Base-by-base conservation (phyloP, 305 asterid species). In the Plantago lanceolata region DNA sequence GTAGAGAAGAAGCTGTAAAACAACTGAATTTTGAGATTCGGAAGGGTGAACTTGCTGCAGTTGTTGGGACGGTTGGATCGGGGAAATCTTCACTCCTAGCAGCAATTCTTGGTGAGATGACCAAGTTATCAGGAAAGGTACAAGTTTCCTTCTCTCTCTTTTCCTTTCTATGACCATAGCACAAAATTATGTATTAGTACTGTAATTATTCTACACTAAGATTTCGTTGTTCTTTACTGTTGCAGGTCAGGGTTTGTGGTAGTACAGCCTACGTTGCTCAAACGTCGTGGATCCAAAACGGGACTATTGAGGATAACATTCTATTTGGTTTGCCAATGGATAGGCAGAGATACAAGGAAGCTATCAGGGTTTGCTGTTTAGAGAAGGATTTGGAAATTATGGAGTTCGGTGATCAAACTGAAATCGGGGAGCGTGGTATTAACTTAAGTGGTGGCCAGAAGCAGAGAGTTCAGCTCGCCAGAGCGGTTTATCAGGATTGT, bases 361-460 rank as follows among this genome's bases (percentile, higher is more conserved):
- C 73, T 14, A 67, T 88, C 69, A 71, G 82, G 66, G 95, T 88
- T 57, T 90, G 96, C 65, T 90, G 96, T 83, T 75, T 94, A 79
- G 96, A 88, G 76, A 94, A 87, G 71, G 99, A 94, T 84, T 57
- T 94, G 81, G 97, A 90, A 73, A 83, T 84, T 87, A 88, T 90
- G 99, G 99, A 94, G 76, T 88, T 75, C 53, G 95, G 96, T 28
- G 99, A 94, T 71, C 96, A 90, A 72, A 94, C 99, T 6, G 99
- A 94, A 83, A 94, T 94, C 18, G 99, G 99, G 33, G 99, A 93
- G 78, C 99, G 97, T 4, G 99, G 99, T 18, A 93, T 93, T 68
- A 93, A 93, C 63, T 85, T n/a, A n/a, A n/a, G n/a, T n/a, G n/a
- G n/a, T n/a, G n/a, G n/a, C n/a, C n/a, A n/a, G n/a, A n/a, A n/a